Conservation (phyloP, 768 basidiomycete genomes). For the Termitomyces eurrhizus region DNA sequence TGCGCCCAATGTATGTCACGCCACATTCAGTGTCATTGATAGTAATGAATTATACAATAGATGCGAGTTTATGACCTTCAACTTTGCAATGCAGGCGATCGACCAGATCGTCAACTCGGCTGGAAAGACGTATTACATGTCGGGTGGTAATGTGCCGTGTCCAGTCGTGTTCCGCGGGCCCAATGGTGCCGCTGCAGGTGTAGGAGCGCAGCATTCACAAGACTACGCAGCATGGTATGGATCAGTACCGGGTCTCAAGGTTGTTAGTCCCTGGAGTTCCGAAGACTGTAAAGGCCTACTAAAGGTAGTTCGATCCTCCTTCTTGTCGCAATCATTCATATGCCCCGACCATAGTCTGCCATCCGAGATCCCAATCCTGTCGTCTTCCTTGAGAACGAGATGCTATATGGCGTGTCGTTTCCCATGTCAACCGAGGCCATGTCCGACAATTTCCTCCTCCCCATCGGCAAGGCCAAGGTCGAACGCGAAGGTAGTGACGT, state of each 20-base stretch:
- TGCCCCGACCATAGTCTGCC: slow-evolving; percentile 55
- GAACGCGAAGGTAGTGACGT: slow-evolving; percentile 91
- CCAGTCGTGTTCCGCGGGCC: slow-evolving; percentile 99
- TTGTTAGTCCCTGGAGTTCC: slow-evolving; percentile 96
- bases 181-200: slow-evolving; percentile 97
- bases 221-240: slow-evolving; percentile 97
- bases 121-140: slow-evolving; percentile 99
- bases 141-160: slow-evolving; percentile 97
- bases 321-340: neutral
- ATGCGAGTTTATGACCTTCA: slow-evolving; percentile 99
- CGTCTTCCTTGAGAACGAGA: slow-evolving; percentile 99
- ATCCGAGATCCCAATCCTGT: slow-evolving; percentile 99
- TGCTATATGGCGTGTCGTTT: slow-evolving; percentile 97
- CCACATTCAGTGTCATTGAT: slow-evolving; percentile 1
- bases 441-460: slow-evolving; percentile 92
- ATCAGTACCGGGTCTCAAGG: slow-evolving; percentile 92
- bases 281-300: slow-evolving; percentile 98
- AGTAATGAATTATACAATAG: slow-evolving; percentile 32
- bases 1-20: slow-evolving; percentile 77
- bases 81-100: slow-evolving; percentile 99
- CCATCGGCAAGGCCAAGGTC: slow-evolving; percentile 97
- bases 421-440: slow-evolving; percentile 93
- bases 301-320: slow-evolving; percentile 51
- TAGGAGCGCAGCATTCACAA: slow-evolving; percentile 95
- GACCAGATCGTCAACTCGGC: slow-evolving; percentile 99